phyloP scores from a whole-genome alignment of 129 eudicot genomes.

The Centaurea solstitialis region DNA sequence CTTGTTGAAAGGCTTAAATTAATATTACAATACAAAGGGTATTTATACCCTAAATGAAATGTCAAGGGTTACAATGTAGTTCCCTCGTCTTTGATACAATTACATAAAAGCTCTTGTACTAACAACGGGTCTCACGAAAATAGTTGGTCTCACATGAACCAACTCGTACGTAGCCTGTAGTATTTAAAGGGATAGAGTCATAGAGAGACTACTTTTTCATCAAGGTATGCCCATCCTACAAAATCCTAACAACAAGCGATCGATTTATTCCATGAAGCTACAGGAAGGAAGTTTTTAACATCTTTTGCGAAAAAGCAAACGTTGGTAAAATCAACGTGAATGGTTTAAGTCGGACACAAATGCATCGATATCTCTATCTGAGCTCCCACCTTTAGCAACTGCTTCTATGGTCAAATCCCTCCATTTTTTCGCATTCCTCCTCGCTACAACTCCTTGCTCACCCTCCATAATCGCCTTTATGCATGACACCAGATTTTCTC shows the following conservation, averaged over 20 bases:
- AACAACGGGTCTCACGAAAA: too few relatives aligned
- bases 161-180: background rate
- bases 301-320: background rate
- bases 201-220: background rate
- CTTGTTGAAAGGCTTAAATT: too few relatives aligned
- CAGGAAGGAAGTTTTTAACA: background rate
- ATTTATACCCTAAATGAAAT: too few relatives aligned
- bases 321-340: background rate
- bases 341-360: conserved; percentile 22
- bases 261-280: background rate
- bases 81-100: too few relatives aligned
- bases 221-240: background rate
- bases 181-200: background rate
- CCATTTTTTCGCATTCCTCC: conserved; percentile 27
- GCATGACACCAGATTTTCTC: conserved; percentile 15
- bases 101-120: too few relatives aligned
- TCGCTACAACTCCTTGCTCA: conserved; percentile 13
- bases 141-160: too few relatives aligned
- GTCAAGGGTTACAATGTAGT: too few relatives aligned
- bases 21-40: too few relatives aligned
- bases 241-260: background rate
- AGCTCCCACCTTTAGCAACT: conserved; percentile 22
- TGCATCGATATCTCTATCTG: conserved; percentile 25
- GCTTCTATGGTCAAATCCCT: conserved; percentile 29
- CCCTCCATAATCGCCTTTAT: conserved; percentile 26